phyloP scores from a whole-genome alignment of 257 asterid species.

The Ocimum tenuiflorum region DNA sequence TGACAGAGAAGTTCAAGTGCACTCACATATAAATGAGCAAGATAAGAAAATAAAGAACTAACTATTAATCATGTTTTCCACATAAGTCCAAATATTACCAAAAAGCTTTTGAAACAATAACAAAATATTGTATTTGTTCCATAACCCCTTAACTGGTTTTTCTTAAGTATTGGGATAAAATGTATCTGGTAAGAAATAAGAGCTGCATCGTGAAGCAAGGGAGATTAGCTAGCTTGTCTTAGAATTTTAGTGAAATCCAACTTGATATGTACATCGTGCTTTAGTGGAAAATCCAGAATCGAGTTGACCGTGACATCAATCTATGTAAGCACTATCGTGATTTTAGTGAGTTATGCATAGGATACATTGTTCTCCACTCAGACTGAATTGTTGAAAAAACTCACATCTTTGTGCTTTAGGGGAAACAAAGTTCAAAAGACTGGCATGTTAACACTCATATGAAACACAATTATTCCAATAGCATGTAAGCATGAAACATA shows the following conservation, averaged over 20 bases:
- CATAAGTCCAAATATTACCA: not conserved
- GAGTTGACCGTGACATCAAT: not conserved
- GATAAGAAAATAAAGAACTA: constrained; percentile 2
- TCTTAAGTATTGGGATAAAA: not conserved
- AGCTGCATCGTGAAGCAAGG: not conserved
- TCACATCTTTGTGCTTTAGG: not conserved
- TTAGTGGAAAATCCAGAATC: not conserved
- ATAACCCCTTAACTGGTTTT: not conserved
- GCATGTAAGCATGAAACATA: not conserved
- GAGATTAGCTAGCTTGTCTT: not conserved
- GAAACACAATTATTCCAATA: not conserved
- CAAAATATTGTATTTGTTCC: not conserved
- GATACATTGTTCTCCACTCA: not conserved
- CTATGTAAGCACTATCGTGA: not conserved
- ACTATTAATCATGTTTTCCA: not conserved
- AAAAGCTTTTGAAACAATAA: not conserved
- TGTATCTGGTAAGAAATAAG: not conserved
- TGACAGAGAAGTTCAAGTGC: not conserved
- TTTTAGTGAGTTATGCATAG: not conserved
- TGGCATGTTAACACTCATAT: not conserved
- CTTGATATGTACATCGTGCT: not conserved
- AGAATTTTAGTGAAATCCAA: constrained; percentile 3
- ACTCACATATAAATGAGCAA: not conserved
- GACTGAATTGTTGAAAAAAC: not conserved
- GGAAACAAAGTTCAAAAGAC: not conserved